Evolutionary conservation across 176 grass and related monocot genomes (phyloP), one percentile per base, ranked within the genome.

Genomic region (Eragrostis curvula): DNA sequence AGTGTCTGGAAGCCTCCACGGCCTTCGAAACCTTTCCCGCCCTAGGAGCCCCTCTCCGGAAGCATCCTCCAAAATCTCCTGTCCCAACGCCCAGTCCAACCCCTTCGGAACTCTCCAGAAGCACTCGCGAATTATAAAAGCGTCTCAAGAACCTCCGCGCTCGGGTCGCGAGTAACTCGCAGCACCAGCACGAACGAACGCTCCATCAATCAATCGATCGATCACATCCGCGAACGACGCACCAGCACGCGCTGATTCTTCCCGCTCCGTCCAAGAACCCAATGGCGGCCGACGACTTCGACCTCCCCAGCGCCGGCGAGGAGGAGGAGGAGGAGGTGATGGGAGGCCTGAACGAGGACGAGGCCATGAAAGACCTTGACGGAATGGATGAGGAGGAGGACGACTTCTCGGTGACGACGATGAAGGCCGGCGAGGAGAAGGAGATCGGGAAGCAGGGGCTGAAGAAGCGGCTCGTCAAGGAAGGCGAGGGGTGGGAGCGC

Each of bases 391-490:
- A 78, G 9, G 87, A 68, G 0, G 83, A 43, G 41, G 91, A 75
- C 6, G 76, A 67, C 28, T 66, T 63, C 47, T 40, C 74, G 0
- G 20, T 12, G 27, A 44, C 36, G 28, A 28, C 43, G 40, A 48
- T 89, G 69, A 90, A 94, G 87, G 88, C 56, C 3, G 95, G 95
- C 15, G 90, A 94, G 67, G 95, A 94, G 89, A 94, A 92, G 84
- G 95, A 91, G 90, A 79, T 97, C 64, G 92, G 95, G 64, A 97
- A 89, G 69, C 68, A 91, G 71, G 95, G 92, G 6, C 92, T 94
- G 15, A 91, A 84, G 86, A 97, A 97, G 90, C 89, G 83, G 81
- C 88, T 97, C 47, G 9, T 94, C 24, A 97, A 79, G 88, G 90
- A 92, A 50, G 95, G 95, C 5, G 85, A 92, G 75, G 88, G 90